phyloP scores from a whole-genome alignment of 768 basidiomycete genomes.

The Amanita subjunquillea region DNA sequence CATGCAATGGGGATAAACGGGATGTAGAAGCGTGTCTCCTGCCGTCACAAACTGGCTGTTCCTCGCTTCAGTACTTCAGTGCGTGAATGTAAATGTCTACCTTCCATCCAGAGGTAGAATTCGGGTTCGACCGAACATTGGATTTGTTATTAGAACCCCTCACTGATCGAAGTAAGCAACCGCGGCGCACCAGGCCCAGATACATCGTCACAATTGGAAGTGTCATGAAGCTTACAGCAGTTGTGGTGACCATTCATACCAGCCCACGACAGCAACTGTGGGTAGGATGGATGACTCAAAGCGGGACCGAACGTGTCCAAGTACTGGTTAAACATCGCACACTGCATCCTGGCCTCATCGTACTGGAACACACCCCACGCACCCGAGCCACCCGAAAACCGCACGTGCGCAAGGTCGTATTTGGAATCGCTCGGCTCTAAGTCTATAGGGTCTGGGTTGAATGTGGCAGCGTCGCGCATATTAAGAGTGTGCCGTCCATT shows the following conservation, averaged over 20 bases:
- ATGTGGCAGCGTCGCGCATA: not conserved
- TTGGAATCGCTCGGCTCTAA: not conserved
- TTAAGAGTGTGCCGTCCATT: too few relatives aligned
- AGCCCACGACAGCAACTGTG: too few relatives aligned
- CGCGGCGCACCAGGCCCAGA: too few relatives aligned
- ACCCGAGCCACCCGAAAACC: not conserved
- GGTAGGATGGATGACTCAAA: too few relatives aligned
- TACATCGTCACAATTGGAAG: too few relatives aligned
- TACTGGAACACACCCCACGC: not conserved
- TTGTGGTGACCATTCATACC: not conserved
- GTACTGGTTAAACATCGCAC: not conserved
- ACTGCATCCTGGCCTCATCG: not conserved
- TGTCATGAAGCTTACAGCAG: too few relatives aligned
- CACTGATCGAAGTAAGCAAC: too few relatives aligned
- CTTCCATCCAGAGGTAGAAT: too few relatives aligned
- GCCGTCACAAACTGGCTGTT: conserved; percentile 18
- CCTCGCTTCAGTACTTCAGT: too few relatives aligned
- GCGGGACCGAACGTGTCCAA: not conserved
- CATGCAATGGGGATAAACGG: not conserved
- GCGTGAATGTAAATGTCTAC: too few relatives aligned
- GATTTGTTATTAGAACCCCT: too few relatives aligned
- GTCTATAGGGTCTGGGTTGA: not conserved
- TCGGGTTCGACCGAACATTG: too few relatives aligned
- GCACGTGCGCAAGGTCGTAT: not conserved
- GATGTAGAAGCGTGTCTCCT: conserved; percentile 17